Evolutionary conservation across 495 filamentous ascomycete genomes (phyloP).

Genomic region (Hypoxylon lienhwacheense): DNA sequence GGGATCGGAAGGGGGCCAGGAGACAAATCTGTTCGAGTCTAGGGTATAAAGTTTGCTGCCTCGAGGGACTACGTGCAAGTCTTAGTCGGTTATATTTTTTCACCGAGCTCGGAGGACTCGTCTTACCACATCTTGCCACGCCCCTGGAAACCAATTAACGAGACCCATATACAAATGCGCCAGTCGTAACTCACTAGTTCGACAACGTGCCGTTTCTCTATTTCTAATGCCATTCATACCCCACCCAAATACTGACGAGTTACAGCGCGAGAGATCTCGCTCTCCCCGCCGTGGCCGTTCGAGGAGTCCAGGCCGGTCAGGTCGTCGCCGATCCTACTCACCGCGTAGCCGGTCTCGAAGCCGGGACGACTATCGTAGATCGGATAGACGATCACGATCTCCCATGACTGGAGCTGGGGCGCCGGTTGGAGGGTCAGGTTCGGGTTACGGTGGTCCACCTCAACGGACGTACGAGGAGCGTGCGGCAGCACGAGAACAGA

Average conservation of each 20-base stretch:
- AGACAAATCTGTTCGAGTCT: slow-evolving; percentile 14
- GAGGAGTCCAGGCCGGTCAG: slow-evolving; percentile 51
- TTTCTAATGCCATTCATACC: slow-evolving; percentile 35
- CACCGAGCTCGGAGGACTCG: not conserved
- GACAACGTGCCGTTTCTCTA: slow-evolving; percentile 8
- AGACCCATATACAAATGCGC: not conserved
- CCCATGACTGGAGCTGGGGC: slow-evolving; percentile 78
- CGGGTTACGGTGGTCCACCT: slow-evolving; percentile 63
- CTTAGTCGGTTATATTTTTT: slow-evolving; percentile 3
- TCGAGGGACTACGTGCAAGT: slow-evolving; percentile 8
- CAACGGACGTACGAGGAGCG: slow-evolving; percentile 82
- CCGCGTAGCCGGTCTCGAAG: slow-evolving; percentile 91
- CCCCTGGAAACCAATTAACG: not conserved
- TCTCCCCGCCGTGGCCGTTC: slow-evolving; percentile 81
- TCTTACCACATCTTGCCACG: slow-evolving; percentile 1
- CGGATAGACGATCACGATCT: slow-evolving; percentile 72
- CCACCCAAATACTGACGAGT: slow-evolving; percentile 47
- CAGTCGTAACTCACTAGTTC: slow-evolving; percentile 1
- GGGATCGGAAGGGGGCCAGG: slow-evolving; percentile 20
- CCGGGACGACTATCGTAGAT: slow-evolving; percentile 77
- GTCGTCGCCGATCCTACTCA: slow-evolving; percentile 86
- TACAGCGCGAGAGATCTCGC: slow-evolving; percentile 92
- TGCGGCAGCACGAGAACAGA: slow-evolving; percentile 81
- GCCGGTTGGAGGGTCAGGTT: slow-evolving; percentile 63
- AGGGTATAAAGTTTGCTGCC: slow-evolving; percentile 29